Base-by-base conservation (phyloP, 2,329 filamentous ascomycete species). In the Fusarium pseudoanthophilum region DNA sequence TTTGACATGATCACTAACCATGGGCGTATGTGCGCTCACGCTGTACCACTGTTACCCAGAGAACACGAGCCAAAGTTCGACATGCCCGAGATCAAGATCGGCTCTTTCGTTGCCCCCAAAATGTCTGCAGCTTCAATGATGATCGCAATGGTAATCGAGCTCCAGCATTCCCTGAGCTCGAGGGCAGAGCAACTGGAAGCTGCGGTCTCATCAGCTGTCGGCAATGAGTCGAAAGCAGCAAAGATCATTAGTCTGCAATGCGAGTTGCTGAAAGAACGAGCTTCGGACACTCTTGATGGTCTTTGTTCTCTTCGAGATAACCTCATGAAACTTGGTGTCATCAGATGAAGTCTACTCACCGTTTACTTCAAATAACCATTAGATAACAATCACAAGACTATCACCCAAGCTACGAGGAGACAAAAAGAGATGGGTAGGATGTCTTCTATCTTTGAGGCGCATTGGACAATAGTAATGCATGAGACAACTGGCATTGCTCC, bases 41-140 rank as follows among this genome's bases (percentile, higher is more conserved):
- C 81, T 46, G 77, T 78, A 11, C 52, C 77, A 0, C 76, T 77
- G 2, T 71, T 80, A 2, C 79, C 81, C 1, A 59, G 70, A 10
- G 69, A 77, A 18, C 65, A 75, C 20, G 78, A 81, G 20, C 82
- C 80, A 1, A 76, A 77, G 11, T 78, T 84, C 42, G 78, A 80
- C 24, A 78, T 85, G 7, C 83, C 84, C 0, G 80, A 84, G 52
- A 81, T 85, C 20, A 80, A 81, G 8, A 80, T 85, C 10, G 84
- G 84, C 4, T 80, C 81, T 4, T 83, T 83, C 51, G 73, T 82
- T 24, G 79, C 81, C 11, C 79, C 80, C 6, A 78, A 78, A 16
- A 67, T 69, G 2, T 78, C 80, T 9, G 81, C 82, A 7, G 78
- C 79, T 10, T 75, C 81, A 13, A 79, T 83, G 74, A 74, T 82